phyloP scores from a whole-genome alignment of 129 eudicot genomes.

The Deinandra increscens region DNA sequence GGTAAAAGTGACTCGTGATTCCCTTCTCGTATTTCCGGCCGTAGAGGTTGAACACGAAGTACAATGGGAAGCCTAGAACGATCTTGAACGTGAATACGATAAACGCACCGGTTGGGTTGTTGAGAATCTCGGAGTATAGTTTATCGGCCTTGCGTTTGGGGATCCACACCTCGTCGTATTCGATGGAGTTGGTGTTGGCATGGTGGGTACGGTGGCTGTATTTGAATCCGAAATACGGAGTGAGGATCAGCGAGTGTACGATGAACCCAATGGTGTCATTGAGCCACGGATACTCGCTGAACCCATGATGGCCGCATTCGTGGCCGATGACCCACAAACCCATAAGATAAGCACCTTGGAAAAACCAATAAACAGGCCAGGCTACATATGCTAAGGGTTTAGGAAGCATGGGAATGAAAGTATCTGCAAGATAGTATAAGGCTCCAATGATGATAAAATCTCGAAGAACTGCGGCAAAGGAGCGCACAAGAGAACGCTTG shows the following conservation, averaged over 20 bases:
- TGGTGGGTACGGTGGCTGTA: conserved; percentile 50
- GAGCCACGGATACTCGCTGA: conserved; percentile 39
- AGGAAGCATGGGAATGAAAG: conserved; percentile 35
- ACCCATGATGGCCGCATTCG: conserved; percentile 41
- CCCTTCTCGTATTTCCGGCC: conserved; percentile 34
- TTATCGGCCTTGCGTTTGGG: conserved; percentile 35
- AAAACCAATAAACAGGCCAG: conserved; percentile 40
- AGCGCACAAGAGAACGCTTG: conserved; percentile 34
- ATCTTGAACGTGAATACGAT: conserved; percentile 28
- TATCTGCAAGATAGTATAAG: conserved; percentile 30
- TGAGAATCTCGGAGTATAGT: conserved; percentile 16
- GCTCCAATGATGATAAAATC: conserved; percentile 24
- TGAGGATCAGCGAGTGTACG: conserved; percentile 29
- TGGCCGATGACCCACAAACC: conserved; percentile 42
- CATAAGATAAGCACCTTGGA: conserved; percentile 33
- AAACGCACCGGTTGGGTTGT: conserved; percentile 33
- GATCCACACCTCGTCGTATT: conserved; percentile 48
- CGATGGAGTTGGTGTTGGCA: conserved; percentile 52
- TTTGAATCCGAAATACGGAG: conserved; percentile 36
- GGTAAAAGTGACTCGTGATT: conserved; percentile 34
- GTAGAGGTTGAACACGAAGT: conserved; percentile 22
- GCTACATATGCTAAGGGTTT: conserved; percentile 30
- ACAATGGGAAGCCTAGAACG: conserved; percentile 35
- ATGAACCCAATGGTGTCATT: conserved; percentile 36
- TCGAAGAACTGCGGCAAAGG: conserved; percentile 25